Evolutionary conservation across 495 filamentous ascomycete species (phyloP).

Genomic region (Chaetomium cochliodes): DNA sequence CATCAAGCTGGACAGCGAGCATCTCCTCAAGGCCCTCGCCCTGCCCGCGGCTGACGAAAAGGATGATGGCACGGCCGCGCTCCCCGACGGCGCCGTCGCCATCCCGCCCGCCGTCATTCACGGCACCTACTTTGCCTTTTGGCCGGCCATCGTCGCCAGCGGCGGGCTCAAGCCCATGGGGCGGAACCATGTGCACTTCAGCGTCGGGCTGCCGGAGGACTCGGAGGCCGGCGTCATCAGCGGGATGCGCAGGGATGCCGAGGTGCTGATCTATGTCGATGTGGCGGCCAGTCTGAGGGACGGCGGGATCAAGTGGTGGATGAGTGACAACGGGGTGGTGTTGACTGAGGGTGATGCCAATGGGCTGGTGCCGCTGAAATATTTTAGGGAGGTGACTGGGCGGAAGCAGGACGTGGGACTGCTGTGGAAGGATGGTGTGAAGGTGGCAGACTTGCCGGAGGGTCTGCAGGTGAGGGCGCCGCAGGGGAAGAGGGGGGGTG

Average conservation of each 20-base stretch:
- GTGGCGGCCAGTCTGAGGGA: slow-evolving; percentile 61
- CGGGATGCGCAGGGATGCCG: slow-evolving; percentile 79
- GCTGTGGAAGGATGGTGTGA: slow-evolving; percentile 63
- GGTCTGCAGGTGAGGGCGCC: slow-evolving; percentile 44
- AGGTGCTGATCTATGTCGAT: slow-evolving; percentile 79
- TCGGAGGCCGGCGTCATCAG: slow-evolving; percentile 60
- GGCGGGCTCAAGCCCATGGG: slow-evolving; percentile 80
- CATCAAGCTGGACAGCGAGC: slow-evolving; percentile 65
- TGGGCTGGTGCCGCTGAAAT: slow-evolving; percentile 46
- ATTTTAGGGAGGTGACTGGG: slow-evolving; percentile 58
- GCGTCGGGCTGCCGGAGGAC: slow-evolving; percentile 59
- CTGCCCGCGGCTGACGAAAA: slow-evolving; percentile 40
- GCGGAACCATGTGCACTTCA: slow-evolving; percentile 85
- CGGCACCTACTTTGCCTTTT: slow-evolving; percentile 78
- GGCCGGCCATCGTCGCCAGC: slow-evolving; percentile 64
- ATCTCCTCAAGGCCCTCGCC: slow-evolving; percentile 66
- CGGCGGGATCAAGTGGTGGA: slow-evolving; percentile 73
- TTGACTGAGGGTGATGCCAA: slow-evolving; percentile 51
- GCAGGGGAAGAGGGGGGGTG: slow-evolving; percentile 45
- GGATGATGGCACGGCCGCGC: background rate
- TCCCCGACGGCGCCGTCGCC: slow-evolving; percentile 23
- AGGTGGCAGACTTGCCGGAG: slow-evolving; percentile 56
- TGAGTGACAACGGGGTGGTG: slow-evolving; percentile 80
- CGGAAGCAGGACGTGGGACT: slow-evolving; percentile 57
- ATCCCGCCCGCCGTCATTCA: slow-evolving; percentile 72